Evolutionary conservation across 192 early-diverging fungal genomes (phyloP), one percentile per base, ranked within the genome.

Genomic region (Bifiguratus adelaidae): DNA sequence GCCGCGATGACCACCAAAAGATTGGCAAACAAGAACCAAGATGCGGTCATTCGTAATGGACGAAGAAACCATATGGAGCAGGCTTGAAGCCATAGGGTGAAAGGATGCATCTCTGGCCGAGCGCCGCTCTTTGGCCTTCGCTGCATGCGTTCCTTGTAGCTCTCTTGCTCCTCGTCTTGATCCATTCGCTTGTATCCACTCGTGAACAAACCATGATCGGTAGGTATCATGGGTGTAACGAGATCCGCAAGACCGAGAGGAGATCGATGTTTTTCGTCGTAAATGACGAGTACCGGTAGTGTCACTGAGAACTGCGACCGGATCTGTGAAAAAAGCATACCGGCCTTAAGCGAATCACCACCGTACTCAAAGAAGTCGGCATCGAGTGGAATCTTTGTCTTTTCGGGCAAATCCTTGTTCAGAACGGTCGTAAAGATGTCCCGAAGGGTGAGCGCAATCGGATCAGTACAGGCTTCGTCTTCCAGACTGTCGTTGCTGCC

Each of bases 351-450:
- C 22, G 62, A 65, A 42, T 56, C 50, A 15, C 69, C 69, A 24
- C 69, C 69, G 7, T 52, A 25, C 33, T 64, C 57, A 52, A 71
- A 71, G 50, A 71, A 71, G 44, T 71, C 69, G 22, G 41, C 50
- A 41, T 52, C 34, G n/a, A 52, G 38, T 19, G 50, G 50, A 30
- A 33, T 44, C 15, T 43, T 40, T 23, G 54, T 44, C 16, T 32
- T 51, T 30, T 30, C 42, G 13, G 25, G 56, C n/a, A n/a, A n/a
- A 33, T 55, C 24, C 20, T 58, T 50, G 19, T 48, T 59, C 16
- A 70, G 55, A 13, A 66, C 59, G 9, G 40, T 49, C 23, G 41
- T 44, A 43, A 62, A 63, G 20, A 61, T 43, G n/a, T 40, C 34
- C 7, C 55, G 30, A 13, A 70, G 47, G 15, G 29, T 27, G 18